Conservation (phyloP, 2,329 filamentous ascomycete genomes). For the Aspergillus novofumigatus region DNA sequence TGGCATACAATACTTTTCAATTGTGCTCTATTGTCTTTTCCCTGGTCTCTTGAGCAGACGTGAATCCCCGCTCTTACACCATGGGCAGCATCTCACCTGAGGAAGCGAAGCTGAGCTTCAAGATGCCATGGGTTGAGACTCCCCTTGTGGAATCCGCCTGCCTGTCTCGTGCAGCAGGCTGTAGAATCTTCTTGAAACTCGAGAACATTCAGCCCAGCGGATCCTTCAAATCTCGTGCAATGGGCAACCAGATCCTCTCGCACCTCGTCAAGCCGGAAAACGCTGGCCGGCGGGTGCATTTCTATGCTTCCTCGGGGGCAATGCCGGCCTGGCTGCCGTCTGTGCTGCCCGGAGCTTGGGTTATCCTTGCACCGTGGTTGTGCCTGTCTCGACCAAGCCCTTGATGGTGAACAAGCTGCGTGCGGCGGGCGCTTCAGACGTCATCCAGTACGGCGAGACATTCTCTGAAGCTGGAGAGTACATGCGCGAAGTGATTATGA, state of each 20-base stretch:
- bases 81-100: conserved; percentile 36
- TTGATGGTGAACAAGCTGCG: conserved; percentile 69
- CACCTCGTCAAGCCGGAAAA: conserved; percentile 41
- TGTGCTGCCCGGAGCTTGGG: conserved; percentile 63
- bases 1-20: neutral
- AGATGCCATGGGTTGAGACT: conserved; percentile 64
- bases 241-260: conserved; percentile 66
- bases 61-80: conserved; percentile 12
- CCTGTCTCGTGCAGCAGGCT: conserved; percentile 67
- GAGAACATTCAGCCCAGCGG: conserved; percentile 80
- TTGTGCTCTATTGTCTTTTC: neutral
- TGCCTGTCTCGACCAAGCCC: conserved; percentile 61
- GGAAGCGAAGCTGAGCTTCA: conserved; percentile 22
- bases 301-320: conserved; percentile 78
- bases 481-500: conserved; percentile 52
- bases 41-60: neutral
- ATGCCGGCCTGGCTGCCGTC: conserved; percentile 78
- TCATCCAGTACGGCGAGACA: conserved; percentile 63
- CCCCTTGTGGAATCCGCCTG: conserved; percentile 64
- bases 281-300: conserved; percentile 53
- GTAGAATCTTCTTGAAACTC: conserved; percentile 79
- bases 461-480: conserved; percentile 68
- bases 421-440: conserved; percentile 60
- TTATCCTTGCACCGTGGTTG: conserved; percentile 68
- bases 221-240: conserved; percentile 77